Evolutionary conservation across 2,329 filamentous ascomycete species (phyloP).

Genomic region (Rugonectria rugulosa): DNA sequence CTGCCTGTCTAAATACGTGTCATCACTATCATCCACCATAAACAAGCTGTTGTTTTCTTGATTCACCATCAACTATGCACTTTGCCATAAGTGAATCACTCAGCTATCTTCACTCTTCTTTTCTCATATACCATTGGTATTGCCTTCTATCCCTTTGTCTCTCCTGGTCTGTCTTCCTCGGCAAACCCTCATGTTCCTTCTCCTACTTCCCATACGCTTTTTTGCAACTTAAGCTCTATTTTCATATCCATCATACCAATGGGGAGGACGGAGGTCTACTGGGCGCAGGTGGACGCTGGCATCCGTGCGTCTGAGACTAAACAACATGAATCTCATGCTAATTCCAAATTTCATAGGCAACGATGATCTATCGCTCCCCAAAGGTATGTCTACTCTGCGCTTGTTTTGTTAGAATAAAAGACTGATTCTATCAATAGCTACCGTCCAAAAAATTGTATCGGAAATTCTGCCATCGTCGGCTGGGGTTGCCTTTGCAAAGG

Average conservation of each 20-base stretch:
- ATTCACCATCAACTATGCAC: conserved; percentile 20
- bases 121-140: not conserved
- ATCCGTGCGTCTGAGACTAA: conserved; percentile 21
- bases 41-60: conserved; percentile 13
- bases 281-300: conserved; percentile 35
- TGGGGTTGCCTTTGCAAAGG: conserved; percentile 90
- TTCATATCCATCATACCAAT: conserved; percentile 25
- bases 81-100: not conserved
- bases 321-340: conserved; percentile 34
- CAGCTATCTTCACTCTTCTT: not conserved
- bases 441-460: conserved; percentile 85
- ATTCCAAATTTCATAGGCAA: conserved; percentile 56
- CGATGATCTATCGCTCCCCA: conserved; percentile 70
- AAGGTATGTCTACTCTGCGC: conserved; percentile 55
- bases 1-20: conserved; percentile 4
- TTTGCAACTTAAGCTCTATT: not conserved
- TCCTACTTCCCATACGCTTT: conserved; percentile 3
- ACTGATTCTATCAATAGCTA: conserved; percentile 56
- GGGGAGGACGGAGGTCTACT: conserved; percentile 41
- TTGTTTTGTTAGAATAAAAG: not conserved
- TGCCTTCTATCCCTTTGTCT: not conserved
- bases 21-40: not conserved
- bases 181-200: not conserved
- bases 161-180: not conserved
- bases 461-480: conserved; percentile 83